phyloP scores from a whole-genome alignment of 805 yeast genomes.

The Lipomyces yamadae region DNA sequence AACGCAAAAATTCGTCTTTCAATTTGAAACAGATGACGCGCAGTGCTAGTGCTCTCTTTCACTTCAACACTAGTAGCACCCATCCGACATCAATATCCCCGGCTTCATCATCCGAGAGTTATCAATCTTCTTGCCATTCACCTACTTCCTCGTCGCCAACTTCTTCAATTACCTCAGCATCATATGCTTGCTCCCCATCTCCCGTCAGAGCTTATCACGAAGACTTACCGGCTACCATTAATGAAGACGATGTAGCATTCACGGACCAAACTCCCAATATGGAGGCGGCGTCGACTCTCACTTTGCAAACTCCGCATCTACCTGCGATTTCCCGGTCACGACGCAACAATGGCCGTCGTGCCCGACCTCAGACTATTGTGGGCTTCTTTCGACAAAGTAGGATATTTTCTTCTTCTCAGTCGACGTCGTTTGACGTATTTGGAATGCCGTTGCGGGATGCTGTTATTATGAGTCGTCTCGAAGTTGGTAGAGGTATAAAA shows the following conservation, averaged over 20 bases:
- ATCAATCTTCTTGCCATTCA: conserved; percentile 9
- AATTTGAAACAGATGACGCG: conserved; percentile 7
- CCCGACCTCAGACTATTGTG: conserved; percentile 33
- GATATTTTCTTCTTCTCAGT: conserved; percentile 20
- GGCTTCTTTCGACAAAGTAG: conserved; percentile 32
- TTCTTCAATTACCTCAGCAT: conserved; percentile 12
- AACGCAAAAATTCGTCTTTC: not conserved
- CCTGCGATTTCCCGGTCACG: conserved; percentile 24
- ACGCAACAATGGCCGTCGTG: conserved; percentile 6
- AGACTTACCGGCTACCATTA: conserved; percentile 14
- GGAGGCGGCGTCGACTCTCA: not conserved
- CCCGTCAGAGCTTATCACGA: conserved; percentile 10
- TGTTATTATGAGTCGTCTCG: conserved; percentile 31
- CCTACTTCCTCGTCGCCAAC: conserved; percentile 13
- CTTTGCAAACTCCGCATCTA: conserved; percentile 1
- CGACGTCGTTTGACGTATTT: conserved; percentile 33
- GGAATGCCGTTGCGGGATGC: conserved; percentile 38
- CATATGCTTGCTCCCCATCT: conserved; percentile 20
- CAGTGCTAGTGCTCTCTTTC: conserved; percentile 12
- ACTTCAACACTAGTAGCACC: not conserved
- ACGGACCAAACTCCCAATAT: not conserved
- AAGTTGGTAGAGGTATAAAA: conserved; percentile 24
- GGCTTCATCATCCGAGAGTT: not conserved
- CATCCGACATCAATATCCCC: not conserved
- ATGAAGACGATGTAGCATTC: conserved; percentile 13